These are phyloP conservation scores for Xylaria telfairii DNA, from an alignment of 495 filamentous ascomycete genomes.

Conservation along the genomic window DNA sequence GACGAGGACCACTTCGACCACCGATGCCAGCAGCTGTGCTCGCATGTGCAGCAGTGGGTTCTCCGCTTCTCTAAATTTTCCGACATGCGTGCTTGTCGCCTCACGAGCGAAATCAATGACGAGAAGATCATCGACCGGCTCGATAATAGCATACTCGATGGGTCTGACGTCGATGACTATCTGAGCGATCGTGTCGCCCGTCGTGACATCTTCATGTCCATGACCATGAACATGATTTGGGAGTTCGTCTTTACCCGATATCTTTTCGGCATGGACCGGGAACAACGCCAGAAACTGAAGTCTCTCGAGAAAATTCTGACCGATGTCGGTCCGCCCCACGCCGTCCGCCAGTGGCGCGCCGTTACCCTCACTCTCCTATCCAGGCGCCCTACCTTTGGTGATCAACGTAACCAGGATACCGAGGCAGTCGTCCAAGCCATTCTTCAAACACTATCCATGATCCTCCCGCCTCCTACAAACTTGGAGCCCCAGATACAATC, in stretches of 20 bases:
- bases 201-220: constrained; percentile 93
- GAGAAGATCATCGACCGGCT: constrained; percentile 90
- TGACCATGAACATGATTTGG: constrained; percentile 98
- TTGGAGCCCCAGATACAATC: constrained; percentile 75
- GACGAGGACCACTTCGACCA: constrained; percentile 95
- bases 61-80: constrained; percentile 96
- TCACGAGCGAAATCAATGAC: constrained; percentile 79
- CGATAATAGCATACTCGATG: constrained; percentile 92
- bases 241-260: constrained; percentile 97
- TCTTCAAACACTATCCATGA: constrained; percentile 73
- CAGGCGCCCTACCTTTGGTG: constrained; percentile 71
- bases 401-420: constrained; percentile 81
- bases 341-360: constrained; percentile 94
- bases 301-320: constrained; percentile 85
- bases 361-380: constrained; percentile 89
- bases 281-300: constrained; percentile 96
- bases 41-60: constrained; percentile 95
- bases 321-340: constrained; percentile 80
- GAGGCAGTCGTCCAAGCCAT: constrained; percentile 89
- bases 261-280: constrained; percentile 96
- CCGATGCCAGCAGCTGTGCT: constrained; percentile 91
- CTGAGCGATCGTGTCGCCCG: constrained; percentile 84
- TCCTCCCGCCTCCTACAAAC: constrained; percentile 82
- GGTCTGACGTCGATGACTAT: constrained; percentile 84
- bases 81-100: constrained; percentile 81